Conservation (phyloP, 1,284 basidiomycete species). For the Bondarzewia mesenterica region DNA sequence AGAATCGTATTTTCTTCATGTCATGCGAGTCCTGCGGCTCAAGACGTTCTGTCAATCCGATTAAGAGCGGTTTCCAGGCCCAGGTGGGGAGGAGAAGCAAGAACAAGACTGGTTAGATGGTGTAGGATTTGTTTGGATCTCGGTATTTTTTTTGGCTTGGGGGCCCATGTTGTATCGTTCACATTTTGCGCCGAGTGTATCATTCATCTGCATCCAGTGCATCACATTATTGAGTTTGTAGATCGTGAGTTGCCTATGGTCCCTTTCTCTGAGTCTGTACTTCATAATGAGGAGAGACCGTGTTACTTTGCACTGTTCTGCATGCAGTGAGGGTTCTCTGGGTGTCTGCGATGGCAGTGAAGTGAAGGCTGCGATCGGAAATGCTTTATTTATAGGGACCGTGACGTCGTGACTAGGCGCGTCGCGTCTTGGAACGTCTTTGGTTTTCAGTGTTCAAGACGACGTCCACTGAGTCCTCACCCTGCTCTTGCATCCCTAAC, state of each 20-base stretch:
- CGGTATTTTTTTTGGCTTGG: background rate
- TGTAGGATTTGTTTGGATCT: conserved; percentile 5
- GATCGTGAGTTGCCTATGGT: background rate
- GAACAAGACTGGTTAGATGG: conserved; percentile 12
- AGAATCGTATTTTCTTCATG: conserved; percentile 99
- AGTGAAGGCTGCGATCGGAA: no score
- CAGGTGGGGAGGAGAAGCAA: conserved; percentile 83
- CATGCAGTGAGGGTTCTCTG: no score
- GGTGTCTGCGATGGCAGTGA: no score
- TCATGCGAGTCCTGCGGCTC: conserved; percentile 93
- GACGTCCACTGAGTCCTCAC: no score
- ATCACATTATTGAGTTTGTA: background rate
- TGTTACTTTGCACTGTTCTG: no score
- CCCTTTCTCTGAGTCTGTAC: background rate
- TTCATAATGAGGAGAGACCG: background rate
- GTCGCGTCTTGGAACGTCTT: no score
- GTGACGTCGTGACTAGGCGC: no score
- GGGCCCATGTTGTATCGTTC: conserved; percentile 12
- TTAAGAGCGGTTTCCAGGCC: conserved; percentile 99
- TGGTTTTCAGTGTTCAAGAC: no score
- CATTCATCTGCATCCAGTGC: background rate
- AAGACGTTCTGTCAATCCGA: conserved; percentile 86
- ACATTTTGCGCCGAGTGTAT: conserved; percentile 1
- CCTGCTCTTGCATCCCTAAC: no score
- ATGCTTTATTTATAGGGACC: no score